Evolutionary conservation across 2,329 filamentous ascomycete genomes (phyloP).

Genomic region (Xylariaceae sp.): DNA sequence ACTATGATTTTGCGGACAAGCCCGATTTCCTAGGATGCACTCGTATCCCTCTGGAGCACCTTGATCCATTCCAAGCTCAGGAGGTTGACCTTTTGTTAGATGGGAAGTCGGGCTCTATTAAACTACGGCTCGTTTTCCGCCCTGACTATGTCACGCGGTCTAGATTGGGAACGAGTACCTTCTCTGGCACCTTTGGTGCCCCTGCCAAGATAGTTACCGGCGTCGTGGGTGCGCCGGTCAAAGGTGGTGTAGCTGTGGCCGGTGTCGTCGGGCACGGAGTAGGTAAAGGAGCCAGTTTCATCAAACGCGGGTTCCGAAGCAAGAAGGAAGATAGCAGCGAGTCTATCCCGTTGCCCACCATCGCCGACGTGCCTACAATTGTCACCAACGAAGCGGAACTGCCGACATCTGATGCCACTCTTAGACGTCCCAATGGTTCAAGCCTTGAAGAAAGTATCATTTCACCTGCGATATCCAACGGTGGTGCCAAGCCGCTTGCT

Average conservation of each 20-base stretch:
- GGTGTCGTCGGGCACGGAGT: conserved; percentile 70
- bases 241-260: conserved; percentile 75
- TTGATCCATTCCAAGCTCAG: conserved; percentile 80
- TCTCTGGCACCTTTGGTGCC: conserved; percentile 80
- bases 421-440: conserved; percentile 40
- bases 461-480: conserved; percentile 29
- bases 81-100: conserved; percentile 72
- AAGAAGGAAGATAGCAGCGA: conserved; percentile 58
- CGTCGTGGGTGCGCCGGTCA: conserved; percentile 83
- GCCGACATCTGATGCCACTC: conserved; percentile 31
- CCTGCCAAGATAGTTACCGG: conserved; percentile 83
- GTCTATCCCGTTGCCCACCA: conserved; percentile 36
- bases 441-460: conserved; percentile 31
- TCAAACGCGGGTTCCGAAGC: conserved; percentile 75
- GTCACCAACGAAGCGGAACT: conserved; percentile 40
- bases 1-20: conserved; percentile 96
- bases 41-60: conserved; percentile 65
- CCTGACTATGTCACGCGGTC: conserved; percentile 84
- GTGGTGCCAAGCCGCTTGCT: conserved; percentile 34
- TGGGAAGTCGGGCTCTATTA: conserved; percentile 80
- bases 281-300: conserved; percentile 82
- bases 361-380: conserved; percentile 39
- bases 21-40: conserved; percentile 82
- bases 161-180: conserved; percentile 85
- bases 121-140: conserved; percentile 83